phyloP scores from a whole-genome alignment of 495 filamentous ascomycete genomes.

The Aspergillus nanangensis region DNA sequence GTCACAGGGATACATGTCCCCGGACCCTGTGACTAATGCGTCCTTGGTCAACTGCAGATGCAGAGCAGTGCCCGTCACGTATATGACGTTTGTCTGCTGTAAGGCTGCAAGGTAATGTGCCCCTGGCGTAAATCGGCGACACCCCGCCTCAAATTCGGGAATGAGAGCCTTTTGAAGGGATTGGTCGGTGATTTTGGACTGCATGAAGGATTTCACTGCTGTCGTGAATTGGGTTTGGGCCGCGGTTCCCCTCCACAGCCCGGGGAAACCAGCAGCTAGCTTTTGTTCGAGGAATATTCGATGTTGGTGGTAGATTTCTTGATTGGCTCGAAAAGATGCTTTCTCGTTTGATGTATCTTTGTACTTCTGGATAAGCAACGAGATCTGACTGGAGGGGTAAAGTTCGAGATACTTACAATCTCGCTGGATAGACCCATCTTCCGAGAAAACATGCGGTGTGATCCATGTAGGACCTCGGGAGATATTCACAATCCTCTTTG shows the following conservation, averaged over 20 bases:
- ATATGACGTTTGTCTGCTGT: constrained; percentile 9
- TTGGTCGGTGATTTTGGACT: constrained; percentile 5
- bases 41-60: constrained; percentile 8
- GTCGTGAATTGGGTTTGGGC: neutral
- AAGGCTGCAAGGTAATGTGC: constrained; percentile 13
- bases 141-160: constrained; percentile 12
- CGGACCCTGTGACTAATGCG: constrained; percentile 5
- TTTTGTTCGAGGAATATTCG: neutral
- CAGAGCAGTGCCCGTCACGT: constrained; percentile 3
- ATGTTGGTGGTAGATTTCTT: neutral
- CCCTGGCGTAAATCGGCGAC: constrained; percentile 14
- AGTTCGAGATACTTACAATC: neutral
- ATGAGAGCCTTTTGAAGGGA: constrained; percentile 3
- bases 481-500: constrained; percentile 6
- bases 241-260: neutral
- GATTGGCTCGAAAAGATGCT: neutral
- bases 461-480: constrained; percentile 11
- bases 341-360: neutral
- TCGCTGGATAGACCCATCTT: constrained; percentile 6
- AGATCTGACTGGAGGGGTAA: neutral
- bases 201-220: neutral
- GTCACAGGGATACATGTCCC: constrained; percentile 7
- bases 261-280: neutral
- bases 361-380: neutral
- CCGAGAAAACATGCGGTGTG: too few relatives aligned